phyloP scores from a whole-genome alignment of 1,284 basidiomycete genomes.

The Ganoderma lucidum region DNA sequence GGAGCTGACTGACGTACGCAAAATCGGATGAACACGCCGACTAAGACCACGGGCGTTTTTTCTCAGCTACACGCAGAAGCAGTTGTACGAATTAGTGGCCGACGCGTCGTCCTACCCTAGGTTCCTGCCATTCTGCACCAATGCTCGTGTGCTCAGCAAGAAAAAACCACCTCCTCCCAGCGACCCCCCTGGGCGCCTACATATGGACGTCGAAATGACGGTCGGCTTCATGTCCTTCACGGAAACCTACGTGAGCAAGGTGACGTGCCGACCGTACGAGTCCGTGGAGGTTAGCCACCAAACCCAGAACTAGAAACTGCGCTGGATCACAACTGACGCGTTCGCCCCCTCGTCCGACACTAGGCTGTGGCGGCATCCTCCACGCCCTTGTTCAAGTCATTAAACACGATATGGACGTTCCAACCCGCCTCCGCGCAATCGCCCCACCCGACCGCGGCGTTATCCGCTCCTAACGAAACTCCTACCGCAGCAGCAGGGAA shows the following conservation, averaged over 20 bases:
- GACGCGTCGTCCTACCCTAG: slow-evolving; percentile 87
- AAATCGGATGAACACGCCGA: slow-evolving; percentile 9
- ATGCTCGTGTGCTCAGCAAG: slow-evolving; percentile 71
- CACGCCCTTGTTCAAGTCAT: slow-evolving; percentile 86
- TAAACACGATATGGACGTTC: slow-evolving; percentile 87
- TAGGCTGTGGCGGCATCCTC: slow-evolving; percentile 83
- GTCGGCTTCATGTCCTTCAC: slow-evolving; percentile 90
- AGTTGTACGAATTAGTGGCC: slow-evolving; percentile 89
- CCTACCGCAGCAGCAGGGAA: slow-evolving; percentile 31
- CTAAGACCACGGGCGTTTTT: slow-evolving; percentile 25
- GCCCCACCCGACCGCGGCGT: slow-evolving; percentile 46
- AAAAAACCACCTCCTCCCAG: slow-evolving; percentile 38
- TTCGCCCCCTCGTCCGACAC: neutral
- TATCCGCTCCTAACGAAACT: slow-evolving; percentile 11
- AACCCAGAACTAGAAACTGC: slow-evolving; percentile 2
- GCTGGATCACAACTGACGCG: slow-evolving; percentile 8
- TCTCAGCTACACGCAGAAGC: slow-evolving; percentile 69
- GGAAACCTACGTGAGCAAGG: slow-evolving; percentile 89
- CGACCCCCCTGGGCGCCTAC: slow-evolving; percentile 25
- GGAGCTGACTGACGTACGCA: slow-evolving; percentile 17
- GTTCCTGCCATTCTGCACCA: slow-evolving; percentile 92
- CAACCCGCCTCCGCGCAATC: slow-evolving; percentile 59
- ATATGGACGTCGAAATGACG: slow-evolving; percentile 85
- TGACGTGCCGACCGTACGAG: slow-evolving; percentile 80
- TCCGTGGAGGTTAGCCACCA: slow-evolving; percentile 73